Conservation (phyloP, 768 basidiomycete genomes). For the Tubosaeta sp. region DNA sequence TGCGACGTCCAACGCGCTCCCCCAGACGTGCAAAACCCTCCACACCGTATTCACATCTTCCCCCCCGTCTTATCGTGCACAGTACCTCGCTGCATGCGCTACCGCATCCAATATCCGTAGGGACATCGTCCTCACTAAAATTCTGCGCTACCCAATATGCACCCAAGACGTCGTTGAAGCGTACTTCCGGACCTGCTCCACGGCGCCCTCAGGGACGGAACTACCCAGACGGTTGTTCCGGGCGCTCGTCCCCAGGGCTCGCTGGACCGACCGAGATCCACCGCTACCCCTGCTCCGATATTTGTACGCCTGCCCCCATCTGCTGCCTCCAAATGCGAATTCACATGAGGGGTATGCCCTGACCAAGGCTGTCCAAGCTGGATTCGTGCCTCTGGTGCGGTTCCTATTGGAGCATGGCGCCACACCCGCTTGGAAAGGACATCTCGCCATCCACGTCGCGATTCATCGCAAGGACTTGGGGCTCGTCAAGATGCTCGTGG, state of each 20-base stretch:
- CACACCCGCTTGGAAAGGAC: conserved; percentile 57
- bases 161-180: conserved; percentile 39
- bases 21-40: conserved; percentile 52
- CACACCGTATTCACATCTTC: conserved; percentile 51
- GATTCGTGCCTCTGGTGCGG: conserved; percentile 57
- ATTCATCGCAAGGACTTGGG: conserved; percentile 64
- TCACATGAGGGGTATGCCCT: conserved; percentile 80
- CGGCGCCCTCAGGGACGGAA: conserved; percentile 31
- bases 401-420: conserved; percentile 73
- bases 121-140: conserved; percentile 36
- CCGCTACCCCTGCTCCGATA: conserved; percentile 64
- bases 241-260: conserved; percentile 34
- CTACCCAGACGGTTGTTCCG: conserved; percentile 70
- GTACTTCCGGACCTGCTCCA: conserved; percentile 34
- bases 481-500: conserved; percentile 74
- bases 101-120: conserved; percentile 15
- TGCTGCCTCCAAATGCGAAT: conserved; percentile 49
- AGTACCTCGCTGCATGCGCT: conserved; percentile 51
- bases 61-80: conserved; percentile 56
- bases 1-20: conserved; percentile 62
- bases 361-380: conserved; percentile 67
- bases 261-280: conserved; percentile 47
- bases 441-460: conserved; percentile 70
- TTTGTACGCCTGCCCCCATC: conserved; percentile 42
- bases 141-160: conserved; percentile 43